Conservation (phyloP, 805 yeast species). For the Zygosaccharomyces bailii region DNA sequence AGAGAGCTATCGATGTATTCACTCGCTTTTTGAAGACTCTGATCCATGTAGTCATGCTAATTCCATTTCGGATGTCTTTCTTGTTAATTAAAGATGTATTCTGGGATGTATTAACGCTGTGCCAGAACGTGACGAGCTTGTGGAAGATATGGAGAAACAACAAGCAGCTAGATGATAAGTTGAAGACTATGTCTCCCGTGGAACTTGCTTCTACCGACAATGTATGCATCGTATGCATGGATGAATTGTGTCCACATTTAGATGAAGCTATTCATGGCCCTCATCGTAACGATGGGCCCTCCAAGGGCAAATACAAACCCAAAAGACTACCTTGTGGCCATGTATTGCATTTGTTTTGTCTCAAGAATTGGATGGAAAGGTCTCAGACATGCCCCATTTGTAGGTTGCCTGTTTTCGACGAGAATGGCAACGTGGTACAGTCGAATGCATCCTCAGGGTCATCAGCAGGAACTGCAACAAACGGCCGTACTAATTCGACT, state of each 20-base stretch:
- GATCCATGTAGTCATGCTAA: constrained; percentile 46
- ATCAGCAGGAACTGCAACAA: constrained; percentile 1
- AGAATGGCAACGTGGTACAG: constrained; percentile 28
- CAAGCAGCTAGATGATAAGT: constrained; percentile 58
- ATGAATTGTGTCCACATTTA: constrained; percentile 56
- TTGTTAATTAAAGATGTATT: constrained; percentile 50
- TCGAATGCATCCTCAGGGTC: constrained; percentile 7
- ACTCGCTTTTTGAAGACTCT: constrained; percentile 47
- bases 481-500: background rate
- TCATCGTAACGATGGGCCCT: background rate
- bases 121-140: constrained; percentile 39
- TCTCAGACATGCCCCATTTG: constrained; percentile 94
- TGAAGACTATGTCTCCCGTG: constrained; percentile 58
- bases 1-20: constrained; percentile 53
- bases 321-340: constrained; percentile 82
- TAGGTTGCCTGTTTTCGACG: constrained; percentile 59
- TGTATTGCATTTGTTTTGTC: constrained; percentile 82
- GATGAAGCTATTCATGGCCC: constrained; percentile 23
- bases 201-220: constrained; percentile 63
- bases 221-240: constrained; percentile 87
- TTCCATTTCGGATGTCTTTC: constrained; percentile 45
- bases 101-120: constrained; percentile 34
- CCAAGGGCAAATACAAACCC: constrained; percentile 50
- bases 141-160: constrained; percentile 44
- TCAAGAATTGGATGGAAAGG: constrained; percentile 88